These are phyloP conservation scores for Tetracladium setigerum DNA, from an alignment of 495 filamentous ascomycete species.

Conservation along the genomic window DNA sequence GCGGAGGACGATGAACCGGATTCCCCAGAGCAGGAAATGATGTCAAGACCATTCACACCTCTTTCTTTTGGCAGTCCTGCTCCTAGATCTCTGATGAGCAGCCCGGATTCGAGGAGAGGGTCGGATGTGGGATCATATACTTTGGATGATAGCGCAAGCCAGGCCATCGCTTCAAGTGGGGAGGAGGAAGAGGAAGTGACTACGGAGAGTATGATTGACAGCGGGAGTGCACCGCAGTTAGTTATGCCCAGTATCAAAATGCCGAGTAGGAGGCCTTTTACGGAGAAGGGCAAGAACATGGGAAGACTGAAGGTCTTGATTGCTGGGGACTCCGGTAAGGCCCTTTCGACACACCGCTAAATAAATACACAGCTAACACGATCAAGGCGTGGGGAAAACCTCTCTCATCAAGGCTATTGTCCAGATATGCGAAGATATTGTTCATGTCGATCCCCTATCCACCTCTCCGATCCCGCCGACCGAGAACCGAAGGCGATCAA, in stretches of 20 bases:
- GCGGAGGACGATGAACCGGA: slow-evolving; percentile 20
- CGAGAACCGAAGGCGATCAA: slow-evolving; percentile 24
- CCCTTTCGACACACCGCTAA: slow-evolving; percentile 2
- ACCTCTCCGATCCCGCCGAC: slow-evolving; percentile 26
- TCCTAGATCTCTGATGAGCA: slow-evolving; percentile 38
- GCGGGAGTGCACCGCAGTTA: slow-evolving; percentile 68
- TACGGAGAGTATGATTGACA: slow-evolving; percentile 32
- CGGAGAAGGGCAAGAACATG: slow-evolving; percentile 73
- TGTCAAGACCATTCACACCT: slow-evolving; percentile 49
- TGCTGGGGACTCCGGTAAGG: slow-evolving; percentile 72
- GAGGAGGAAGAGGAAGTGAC: slow-evolving; percentile 35
- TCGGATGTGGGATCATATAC: slow-evolving; percentile 37
- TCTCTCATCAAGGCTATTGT: slow-evolving; percentile 89
- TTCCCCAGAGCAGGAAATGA: slow-evolving; percentile 21
- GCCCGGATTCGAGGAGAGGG: slow-evolving; percentile 41
- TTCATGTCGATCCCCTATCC: slow-evolving; percentile 80
- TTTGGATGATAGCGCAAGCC: slow-evolving; percentile 44
- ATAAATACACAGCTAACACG: slow-evolving; percentile 14
- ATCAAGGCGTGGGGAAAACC: slow-evolving; percentile 67
- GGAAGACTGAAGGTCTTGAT: slow-evolving; percentile 83
- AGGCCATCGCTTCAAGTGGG: slow-evolving; percentile 37
- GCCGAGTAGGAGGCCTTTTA: slow-evolving; percentile 90
- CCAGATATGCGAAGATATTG: slow-evolving; percentile 91
- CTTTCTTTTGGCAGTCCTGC: slow-evolving; percentile 40
- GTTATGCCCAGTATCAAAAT: slow-evolving; percentile 98